A percentile compares a stretch with the other conserved stretches of the same genome.
Conservation (phyloP, 164 flowering plant genomes). For the Taxillus chinensis region DNA sequence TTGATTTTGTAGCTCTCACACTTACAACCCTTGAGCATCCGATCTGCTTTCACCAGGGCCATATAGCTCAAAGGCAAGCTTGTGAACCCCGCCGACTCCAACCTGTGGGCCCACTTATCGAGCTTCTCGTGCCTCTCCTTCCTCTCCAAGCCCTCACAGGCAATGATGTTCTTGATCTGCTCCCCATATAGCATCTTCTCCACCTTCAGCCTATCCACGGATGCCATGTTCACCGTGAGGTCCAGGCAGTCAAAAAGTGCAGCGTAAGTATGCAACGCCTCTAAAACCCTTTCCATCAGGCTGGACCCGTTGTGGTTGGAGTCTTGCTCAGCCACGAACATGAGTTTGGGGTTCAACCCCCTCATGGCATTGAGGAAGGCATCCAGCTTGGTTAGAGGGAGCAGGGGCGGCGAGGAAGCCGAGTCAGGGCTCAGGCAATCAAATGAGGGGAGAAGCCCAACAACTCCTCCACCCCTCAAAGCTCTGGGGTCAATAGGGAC, state of each 20-base stretch:
- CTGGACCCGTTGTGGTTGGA: constrained; percentile 20
- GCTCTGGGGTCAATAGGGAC: constrained; percentile 26
- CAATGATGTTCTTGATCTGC: constrained; percentile 1
- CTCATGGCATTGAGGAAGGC: not conserved
- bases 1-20: not conserved
- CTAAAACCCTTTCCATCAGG: constrained; percentile 22
- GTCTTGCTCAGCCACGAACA: constrained; percentile 30
- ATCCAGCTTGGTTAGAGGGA: not conserved
- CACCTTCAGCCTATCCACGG: not conserved
- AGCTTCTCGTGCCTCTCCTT: not conserved
- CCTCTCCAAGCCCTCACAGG: not conserved
- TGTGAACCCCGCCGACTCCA: not conserved
- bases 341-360: constrained; percentile 20
- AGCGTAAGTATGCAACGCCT: constrained; percentile 24
- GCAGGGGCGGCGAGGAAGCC: not conserved
- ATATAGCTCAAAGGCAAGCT: not conserved
- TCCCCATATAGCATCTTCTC: constrained; percentile 1
- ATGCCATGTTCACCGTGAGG: not conserved
- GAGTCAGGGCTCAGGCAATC: not conserved
- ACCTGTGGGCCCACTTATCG: not conserved
- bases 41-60: not conserved
- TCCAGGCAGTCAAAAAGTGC: constrained; percentile 31
- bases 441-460: not conserved
- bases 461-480: constrained; percentile 14
- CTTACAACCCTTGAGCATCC: not conserved